Evolutionary conservation across 2,329 filamentous ascomycete genomes (phyloP), one percentile per base, ranked within the genome.

Genomic region (Penicillium digitatum): DNA sequence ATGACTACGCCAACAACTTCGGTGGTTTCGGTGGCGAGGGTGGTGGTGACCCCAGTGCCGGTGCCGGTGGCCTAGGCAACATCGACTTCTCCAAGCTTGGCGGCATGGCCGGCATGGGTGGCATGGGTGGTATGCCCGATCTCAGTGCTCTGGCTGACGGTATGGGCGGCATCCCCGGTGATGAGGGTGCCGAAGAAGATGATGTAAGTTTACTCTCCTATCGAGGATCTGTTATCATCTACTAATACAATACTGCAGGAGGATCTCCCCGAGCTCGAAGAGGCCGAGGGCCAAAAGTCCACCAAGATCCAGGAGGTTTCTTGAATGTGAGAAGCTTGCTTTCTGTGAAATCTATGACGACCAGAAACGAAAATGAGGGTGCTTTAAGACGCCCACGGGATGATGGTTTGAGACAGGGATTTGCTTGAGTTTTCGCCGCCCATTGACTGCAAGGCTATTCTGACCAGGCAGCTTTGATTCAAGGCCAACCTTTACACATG

Each of bases 31-130:
- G 67, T 16, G 66, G 64, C 35, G 55, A 62, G 29, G 66, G 59
- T 18, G 62, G 56, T 45, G 60, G 56, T 46, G 60, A 58, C 52
- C 52, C 52, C 24, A 49, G 14, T 26, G 52, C 31, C 20, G 52
- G 51, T 35, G 52, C 46, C 12, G 65, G 55, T 63, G 89, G 90
- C 74, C 90, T 94, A 62, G 86, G 88, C 67, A 89, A 89, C 68
- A 94, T 96, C 71, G 91, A 95, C 78, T 95, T 95, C 85, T 94
- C 89, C 68, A 95, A 95, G 82, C 87, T 95, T 60, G 87, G 86
- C 61, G 87, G 81, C 60, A 84, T 81, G 62, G 81, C 70, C 24
- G 73, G 61, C 52, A 73, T 63, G 39, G 64, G 58, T 52, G 63
- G 62, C 24, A 62, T 62, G 62, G 83, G 80, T 26, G 87, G 81